Evolutionary conservation across 129 eudicot genomes (phyloP), one percentile per base, ranked within the genome.

Genomic region (Artemisia annua): DNA sequence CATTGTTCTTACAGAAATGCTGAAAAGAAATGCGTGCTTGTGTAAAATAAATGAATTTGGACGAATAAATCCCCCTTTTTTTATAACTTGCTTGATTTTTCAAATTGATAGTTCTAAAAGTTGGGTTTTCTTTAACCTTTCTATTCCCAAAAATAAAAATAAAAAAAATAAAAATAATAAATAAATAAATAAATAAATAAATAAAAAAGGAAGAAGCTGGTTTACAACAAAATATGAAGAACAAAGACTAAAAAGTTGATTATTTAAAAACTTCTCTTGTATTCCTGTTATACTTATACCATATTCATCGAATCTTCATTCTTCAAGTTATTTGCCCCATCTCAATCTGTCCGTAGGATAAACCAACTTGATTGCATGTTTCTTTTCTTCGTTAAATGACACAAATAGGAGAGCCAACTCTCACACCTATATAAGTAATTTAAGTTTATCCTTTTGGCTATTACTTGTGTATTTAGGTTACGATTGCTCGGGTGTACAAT

Each of bases 401-500:
- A 24, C 17, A 61, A 61, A 14, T 14, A 5, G 17, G 30, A 61
- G 18, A 61, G 66, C 66, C 66, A 24, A 28, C 8, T 61, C 32
- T 14, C 66, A 24, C 18, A 28, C 35, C 11, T 61, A 13, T 2
- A 13, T 14, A 61, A 58, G 63, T 58, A 4, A 58, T 30, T 61
- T 61, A 26, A 8, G 39, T 61, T 61, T 5, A 26, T 61, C 46
- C 66, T 24, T 61, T 61, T 61, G 46, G 44, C 66, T 22, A 54
- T 75, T 51, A 63, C 48, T 70, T 43, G 32, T 77, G 18, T 68
- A 58, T 50, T 68, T 87, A 94, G 99, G 99, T 94, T 59, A 90
- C 99, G 9, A 88, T 90, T 64, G 99, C 99, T 50, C 99, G 99
- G 35, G 93, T 94, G 48, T 94, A 87, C 82, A 94, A 94, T 66